These are phyloP conservation scores for Colletotrichum sp. DNA, from an alignment of 2,329 filamentous ascomycete genomes.

Conservation along the genomic window DNA sequence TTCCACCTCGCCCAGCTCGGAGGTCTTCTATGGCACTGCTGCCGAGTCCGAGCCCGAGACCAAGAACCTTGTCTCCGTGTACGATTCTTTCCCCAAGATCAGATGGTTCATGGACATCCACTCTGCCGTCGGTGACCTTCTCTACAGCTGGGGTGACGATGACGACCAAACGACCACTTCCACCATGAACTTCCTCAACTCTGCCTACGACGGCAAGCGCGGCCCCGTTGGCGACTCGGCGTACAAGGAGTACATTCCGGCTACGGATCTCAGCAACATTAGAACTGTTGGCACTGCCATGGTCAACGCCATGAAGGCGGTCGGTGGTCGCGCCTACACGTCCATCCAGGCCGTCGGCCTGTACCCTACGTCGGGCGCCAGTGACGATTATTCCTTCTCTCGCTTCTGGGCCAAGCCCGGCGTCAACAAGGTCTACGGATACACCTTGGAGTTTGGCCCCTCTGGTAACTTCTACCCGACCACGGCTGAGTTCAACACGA, in stretches of 20 bases:
- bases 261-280: slow-evolving; percentile 35
- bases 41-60: slow-evolving; percentile 56
- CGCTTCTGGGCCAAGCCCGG: slow-evolving; percentile 37
- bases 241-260: slow-evolving; percentile 45
- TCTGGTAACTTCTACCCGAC: slow-evolving; percentile 44
- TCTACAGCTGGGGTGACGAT: slow-evolving; percentile 57
- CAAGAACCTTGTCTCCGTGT: slow-evolving; percentile 50
- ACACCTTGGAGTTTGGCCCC: slow-evolving; percentile 42
- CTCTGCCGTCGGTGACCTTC: slow-evolving; percentile 49
- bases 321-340: slow-evolving; percentile 37
- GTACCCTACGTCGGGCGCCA: slow-evolving; percentile 39
- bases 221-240: slow-evolving; percentile 40
- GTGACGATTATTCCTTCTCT: slow-evolving; percentile 41
- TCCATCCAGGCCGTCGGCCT: slow-evolving; percentile 37
- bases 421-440: slow-evolving; percentile 42
- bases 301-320: slow-evolving; percentile 38
- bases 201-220: slow-evolving; percentile 48
- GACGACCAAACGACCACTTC: slow-evolving; percentile 44
- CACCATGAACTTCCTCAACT: slow-evolving; percentile 51
- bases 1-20: slow-evolving; percentile 37
- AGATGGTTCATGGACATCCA: slow-evolving; percentile 58
- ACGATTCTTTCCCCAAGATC: slow-evolving; percentile 50
- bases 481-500: slow-evolving; percentile 39
- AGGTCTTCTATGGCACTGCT: slow-evolving; percentile 49
- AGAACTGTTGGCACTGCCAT: slow-evolving; percentile 34